Evolutionary conservation across 208 protist genomes (phyloP).

Genomic region (Leptomonas pyrrhocoris): DNA sequence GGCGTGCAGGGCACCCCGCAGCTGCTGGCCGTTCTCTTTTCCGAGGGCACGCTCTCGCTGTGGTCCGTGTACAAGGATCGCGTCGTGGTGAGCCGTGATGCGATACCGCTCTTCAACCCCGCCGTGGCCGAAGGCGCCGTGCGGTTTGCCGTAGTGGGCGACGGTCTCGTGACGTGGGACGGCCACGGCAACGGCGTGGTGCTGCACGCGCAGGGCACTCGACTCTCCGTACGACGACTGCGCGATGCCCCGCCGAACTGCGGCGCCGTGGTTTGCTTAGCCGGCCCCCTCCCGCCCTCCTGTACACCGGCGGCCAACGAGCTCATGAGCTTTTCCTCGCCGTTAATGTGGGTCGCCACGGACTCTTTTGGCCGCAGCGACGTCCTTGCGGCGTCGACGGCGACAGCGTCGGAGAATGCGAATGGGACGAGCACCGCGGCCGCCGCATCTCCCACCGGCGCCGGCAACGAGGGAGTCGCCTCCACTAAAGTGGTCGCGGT

Average conservation of each 20-base stretch:
- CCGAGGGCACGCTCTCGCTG: slow-evolving; percentile 68
- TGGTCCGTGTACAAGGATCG: slow-evolving; percentile 85
- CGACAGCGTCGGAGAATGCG: background rate
- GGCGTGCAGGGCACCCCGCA: slow-evolving; percentile 68
- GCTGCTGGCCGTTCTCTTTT: slow-evolving; percentile 75
- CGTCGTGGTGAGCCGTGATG: slow-evolving; percentile 69
- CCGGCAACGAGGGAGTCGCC: background rate
- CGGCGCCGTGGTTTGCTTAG: slow-evolving; percentile 32
- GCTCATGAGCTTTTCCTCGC: slow-evolving; percentile 32
- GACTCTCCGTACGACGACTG: slow-evolving; percentile 34
- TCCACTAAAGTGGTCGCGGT: slow-evolving; percentile 25
- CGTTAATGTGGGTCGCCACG: slow-evolving; percentile 11
- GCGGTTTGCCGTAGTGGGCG: slow-evolving; percentile 39
- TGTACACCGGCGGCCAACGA: slow-evolving; percentile 9
- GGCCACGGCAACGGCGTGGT: slow-evolving; percentile 40
- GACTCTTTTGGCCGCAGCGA: slow-evolving; percentile 6
- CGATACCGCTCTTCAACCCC: slow-evolving; percentile 46
- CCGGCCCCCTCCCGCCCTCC: slow-evolving; percentile 20
- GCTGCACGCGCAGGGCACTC: slow-evolving; percentile 36
- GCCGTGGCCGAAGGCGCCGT: slow-evolving; percentile 36
- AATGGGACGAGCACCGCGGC: background rate
- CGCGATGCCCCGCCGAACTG: slow-evolving; percentile 35
- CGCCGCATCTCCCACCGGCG: background rate
- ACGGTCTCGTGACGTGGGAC: slow-evolving; percentile 56
- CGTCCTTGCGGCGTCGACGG: background rate